Conservation (phyloP, 2,329 filamentous ascomycete species). For the Capronia americana region DNA sequence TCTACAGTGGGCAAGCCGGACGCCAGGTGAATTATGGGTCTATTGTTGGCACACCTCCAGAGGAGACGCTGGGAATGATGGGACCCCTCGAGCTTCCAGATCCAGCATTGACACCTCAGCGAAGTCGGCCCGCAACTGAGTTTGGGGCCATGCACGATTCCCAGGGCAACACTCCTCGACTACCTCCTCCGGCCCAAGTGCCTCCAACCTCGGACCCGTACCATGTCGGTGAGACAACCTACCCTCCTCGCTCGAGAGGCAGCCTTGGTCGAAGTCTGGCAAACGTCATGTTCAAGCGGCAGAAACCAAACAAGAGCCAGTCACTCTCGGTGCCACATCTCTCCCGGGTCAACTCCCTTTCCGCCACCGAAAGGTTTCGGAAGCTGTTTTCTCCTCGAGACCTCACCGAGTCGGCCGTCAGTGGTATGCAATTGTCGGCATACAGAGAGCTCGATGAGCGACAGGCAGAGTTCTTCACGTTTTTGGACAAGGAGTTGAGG, state of each 20-base stretch:
- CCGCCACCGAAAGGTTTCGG: constrained; percentile 45
- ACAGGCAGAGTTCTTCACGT: constrained; percentile 85
- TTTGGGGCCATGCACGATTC: neutral
- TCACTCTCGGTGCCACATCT: constrained; percentile 30
- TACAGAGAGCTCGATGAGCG: constrained; percentile 71
- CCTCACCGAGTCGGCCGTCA: constrained; percentile 48
- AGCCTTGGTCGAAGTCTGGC: constrained; percentile 27
- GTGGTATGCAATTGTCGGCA: constrained; percentile 61
- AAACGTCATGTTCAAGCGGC: constrained; percentile 29
- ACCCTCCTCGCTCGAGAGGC: constrained; percentile 17
- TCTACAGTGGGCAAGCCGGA: constrained; percentile 14
- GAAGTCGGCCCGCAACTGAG: constrained; percentile 17
- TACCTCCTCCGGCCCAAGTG: constrained; percentile 32
- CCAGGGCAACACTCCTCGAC: constrained; percentile 12
- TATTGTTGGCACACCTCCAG: constrained; percentile 61
- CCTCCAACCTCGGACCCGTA: constrained; percentile 29
- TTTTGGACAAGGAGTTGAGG: constrained; percentile 81
- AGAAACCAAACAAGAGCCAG: constrained; percentile 18
- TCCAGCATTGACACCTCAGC: constrained; percentile 61
- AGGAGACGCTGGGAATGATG: constrained; percentile 44
- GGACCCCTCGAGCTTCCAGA: constrained; percentile 65
- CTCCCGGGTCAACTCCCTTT: constrained; percentile 41
- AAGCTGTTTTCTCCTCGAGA: constrained; percentile 47
- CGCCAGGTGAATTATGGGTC: constrained; percentile 63
- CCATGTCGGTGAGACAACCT: constrained; percentile 31